A percentile compares a stretch with the other conserved stretches of the same genome.
phyloP scores from a whole-genome alignment of 2,329 filamentous ascomycete species.

The Exophiala lecanii-corni region DNA sequence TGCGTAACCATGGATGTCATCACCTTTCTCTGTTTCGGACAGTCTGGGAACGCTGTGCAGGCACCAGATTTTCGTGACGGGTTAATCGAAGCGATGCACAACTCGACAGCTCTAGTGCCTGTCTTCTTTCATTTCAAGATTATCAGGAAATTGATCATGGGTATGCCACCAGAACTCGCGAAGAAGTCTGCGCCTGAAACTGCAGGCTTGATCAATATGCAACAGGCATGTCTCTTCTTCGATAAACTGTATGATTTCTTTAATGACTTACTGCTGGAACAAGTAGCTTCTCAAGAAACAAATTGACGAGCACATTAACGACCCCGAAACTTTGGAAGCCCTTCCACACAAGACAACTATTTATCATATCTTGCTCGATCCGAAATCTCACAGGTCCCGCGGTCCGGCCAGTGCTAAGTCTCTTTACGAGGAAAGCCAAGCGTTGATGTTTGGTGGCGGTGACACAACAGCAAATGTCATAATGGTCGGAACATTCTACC shows the following conservation, averaged over 20 bases:
- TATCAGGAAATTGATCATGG: conserved; percentile 35
- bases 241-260: too few relatives aligned
- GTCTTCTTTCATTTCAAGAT: conserved; percentile 27
- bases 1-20: conserved; percentile 27
- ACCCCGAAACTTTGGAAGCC: conserved; percentile 28
- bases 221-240: conserved; percentile 27
- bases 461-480: conserved; percentile 43
- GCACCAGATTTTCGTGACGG: conserved; percentile 21
- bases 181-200: conserved; percentile 35
- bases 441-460: conserved; percentile 44
- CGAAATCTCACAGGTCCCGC: conserved; percentile 30
- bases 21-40: conserved; percentile 26
- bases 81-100: conserved; percentile 26
- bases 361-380: conserved; percentile 34
- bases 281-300: conserved; percentile 23
- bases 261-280: too few relatives aligned
- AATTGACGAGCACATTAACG: conserved; percentile 25
- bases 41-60: conserved; percentile 24
- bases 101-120: conserved; percentile 20
- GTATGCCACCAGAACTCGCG: conserved; percentile 35
- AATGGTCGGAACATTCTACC: conserved; percentile 39
- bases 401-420: conserved; percentile 30
- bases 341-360: conserved; percentile 35
- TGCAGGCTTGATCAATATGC: conserved; percentile 36
- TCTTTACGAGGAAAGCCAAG: conserved; percentile 43